A percentile compares a stretch with the other conserved stretches of the same genome.
Conservation (phyloP, 192 early-diverging fungal genomes). For the Chytriomyces sp. region DNA sequence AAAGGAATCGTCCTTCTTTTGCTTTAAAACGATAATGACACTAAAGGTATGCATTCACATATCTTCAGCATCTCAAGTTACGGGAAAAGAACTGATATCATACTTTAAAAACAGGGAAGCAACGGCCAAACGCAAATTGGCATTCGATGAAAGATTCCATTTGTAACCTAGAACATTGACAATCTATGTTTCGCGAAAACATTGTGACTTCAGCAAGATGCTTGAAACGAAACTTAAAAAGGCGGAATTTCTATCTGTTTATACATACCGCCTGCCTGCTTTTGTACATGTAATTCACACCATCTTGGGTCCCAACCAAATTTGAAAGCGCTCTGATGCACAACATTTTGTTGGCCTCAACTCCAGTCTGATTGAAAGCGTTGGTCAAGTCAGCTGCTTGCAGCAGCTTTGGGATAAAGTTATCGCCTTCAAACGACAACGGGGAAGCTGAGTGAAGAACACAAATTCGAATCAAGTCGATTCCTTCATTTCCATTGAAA, state of each 20-base stretch:
- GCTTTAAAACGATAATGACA: slow-evolving; percentile 56
- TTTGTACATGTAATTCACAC: slow-evolving; percentile 46
- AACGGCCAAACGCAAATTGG: slow-evolving; percentile 50
- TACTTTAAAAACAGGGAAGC: slow-evolving; percentile 53
- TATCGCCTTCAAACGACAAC: not conserved
- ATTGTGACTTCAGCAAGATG: not conserved
- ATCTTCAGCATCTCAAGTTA: not conserved
- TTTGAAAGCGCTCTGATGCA: slow-evolving; percentile 73
- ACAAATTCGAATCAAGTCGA: slow-evolving; percentile 82
- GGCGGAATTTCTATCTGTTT: not conserved
- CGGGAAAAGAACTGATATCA: not conserved
- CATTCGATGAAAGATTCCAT: slow-evolving; percentile 35
- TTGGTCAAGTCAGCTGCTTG: slow-evolving; percentile 20
- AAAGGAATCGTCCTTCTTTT: slow-evolving; percentile 55
- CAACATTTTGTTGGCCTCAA: slow-evolving; percentile 81
- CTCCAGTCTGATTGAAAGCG: slow-evolving; percentile 36
- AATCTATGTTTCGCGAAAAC: slow-evolving; percentile 31
- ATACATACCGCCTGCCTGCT: slow-evolving; percentile 37
- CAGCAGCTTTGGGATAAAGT: slow-evolving; percentile 27
- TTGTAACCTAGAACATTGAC: slow-evolving; percentile 32
- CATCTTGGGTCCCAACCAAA: slow-evolving; percentile 63
- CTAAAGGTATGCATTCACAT: slow-evolving; percentile 42
- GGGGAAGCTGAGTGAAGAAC: slow-evolving; percentile 57
- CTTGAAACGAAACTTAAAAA: not conserved
- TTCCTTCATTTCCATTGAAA: slow-evolving; percentile 31